phyloP scores from a whole-genome alignment of 176 grass and related monocot genomes.

The Rhynchospora breviuscula region DNA sequence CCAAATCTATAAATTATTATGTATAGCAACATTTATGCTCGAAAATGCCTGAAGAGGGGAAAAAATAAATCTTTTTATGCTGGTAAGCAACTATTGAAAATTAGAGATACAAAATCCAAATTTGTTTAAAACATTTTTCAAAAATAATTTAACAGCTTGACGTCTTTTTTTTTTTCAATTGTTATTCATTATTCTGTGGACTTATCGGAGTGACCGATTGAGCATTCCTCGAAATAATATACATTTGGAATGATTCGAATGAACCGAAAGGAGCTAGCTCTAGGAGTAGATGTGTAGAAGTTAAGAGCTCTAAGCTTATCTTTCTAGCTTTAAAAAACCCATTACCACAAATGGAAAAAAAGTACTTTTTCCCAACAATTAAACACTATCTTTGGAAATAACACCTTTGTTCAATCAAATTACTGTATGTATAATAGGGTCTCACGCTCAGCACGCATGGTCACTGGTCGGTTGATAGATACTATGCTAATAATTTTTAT shows the following conservation, averaged over 20 bases:
- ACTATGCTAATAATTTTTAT: too few species aligned
- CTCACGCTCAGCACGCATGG: conserved; percentile 8
- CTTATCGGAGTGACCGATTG: too few species aligned
- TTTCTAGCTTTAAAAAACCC: not conserved
- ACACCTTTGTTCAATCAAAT: conserved; percentile 6
- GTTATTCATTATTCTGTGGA: too few species aligned
- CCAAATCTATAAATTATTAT: too few species aligned
- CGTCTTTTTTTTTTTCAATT: too few species aligned
- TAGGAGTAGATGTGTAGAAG: not conserved
- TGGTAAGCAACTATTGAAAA: too few species aligned
- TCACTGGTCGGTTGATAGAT: conserved; percentile 16
- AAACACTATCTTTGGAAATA: conserved; percentile 1
- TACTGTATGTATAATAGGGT: conserved; percentile 16
- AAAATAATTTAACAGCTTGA: too few species aligned
- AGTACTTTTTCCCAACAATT: not conserved
- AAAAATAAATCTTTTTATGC: too few species aligned
- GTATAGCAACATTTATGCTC: too few species aligned
- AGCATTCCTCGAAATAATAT: not conserved
- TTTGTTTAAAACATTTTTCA: too few species aligned
- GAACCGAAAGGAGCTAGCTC: not conserved
- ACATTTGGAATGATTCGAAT: not conserved
- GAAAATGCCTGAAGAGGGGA: too few species aligned
- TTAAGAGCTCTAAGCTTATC: not conserved
- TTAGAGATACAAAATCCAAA: too few species aligned
- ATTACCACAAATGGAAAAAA: conserved; percentile 21